Base-by-base conservation (phyloP, 202 grass and related monocot genomes). In the Carex arenaria region DNA sequence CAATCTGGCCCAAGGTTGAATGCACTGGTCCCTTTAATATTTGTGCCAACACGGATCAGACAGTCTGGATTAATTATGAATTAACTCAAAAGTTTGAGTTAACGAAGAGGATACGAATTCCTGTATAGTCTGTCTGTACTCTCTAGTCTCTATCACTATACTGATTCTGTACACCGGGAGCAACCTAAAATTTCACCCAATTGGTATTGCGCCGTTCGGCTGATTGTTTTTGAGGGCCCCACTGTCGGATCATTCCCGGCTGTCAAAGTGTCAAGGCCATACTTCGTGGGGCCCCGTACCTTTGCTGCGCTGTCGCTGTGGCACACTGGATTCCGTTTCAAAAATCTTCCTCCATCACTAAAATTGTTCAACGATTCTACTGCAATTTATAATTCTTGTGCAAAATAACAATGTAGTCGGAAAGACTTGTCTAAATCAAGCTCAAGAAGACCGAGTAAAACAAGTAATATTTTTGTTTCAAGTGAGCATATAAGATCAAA, bases 241-340 rank as follows among this genome's bases (percentile, higher is more conserved):
- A 38, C 11, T 0, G 47, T 47, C 79, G 62, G 85, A 83, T 82
- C 85, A 87, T 83, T 71, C 42, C 72, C 64, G n/a, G 86, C 81
- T 87, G 86, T 84, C 79, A 78, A 28, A 52, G 23, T 87, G 86
- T 84, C 79, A 78, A 28, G 73, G 23, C 73, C 73, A 77, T 36
- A 57, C 52, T 59, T 59, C 17, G 30, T 57, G 73, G 73, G 30
- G 9, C 73, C 17, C 53, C 1, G 1, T 2, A 34, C 30, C 28
- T 78, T 78, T 60, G 73, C 30, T 34, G 51, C 72, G 26, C 26
- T 26, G 26, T 26, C 1, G 72, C 28, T 57, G 72, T 77, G 9
- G 34, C 55, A 31, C 15, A 30, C 65, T 80, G 34, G 77, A 51
- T 64, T 22, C 59, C 36, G 34, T 65, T 81, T 81, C 78, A 81